Evolutionary conservation across 345 rosid species (phyloP), one percentile per base, ranked within the genome.

Genomic region (Syzygium aqueum): DNA sequence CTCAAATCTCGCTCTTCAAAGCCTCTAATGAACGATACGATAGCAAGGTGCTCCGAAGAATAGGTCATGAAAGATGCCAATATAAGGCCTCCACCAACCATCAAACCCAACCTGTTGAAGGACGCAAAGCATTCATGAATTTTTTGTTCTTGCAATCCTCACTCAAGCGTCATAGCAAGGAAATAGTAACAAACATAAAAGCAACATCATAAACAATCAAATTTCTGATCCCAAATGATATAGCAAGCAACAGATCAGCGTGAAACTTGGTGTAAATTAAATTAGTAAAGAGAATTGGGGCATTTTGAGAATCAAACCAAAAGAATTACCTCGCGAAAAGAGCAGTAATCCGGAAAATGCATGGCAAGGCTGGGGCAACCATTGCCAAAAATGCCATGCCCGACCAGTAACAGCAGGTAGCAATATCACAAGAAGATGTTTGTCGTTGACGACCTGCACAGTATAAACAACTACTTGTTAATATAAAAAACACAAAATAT

Each of bases 31-130:
- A 93, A 97, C 49, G 96, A 94, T 86, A 92, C 90, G 54, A 93
- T 87, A 8, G 96, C 95, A 8, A 97, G 98, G 88, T 94, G 95
- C 94, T 95, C 98, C 5, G 99, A 88, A 30, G 96, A 96, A 86
- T 97, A 94, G 77, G 98, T 94, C 98, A 97, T 97, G 94, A 93
- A 95, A 80, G 99, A 95, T 63, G 95, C 97, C 88, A 97, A 88
- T 88, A 95, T 89, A 33, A 96, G 87, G 86, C 96, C 98, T 89
- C 97, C 98, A 0, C 86, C 96, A 85, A 93, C 95, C 97, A 97
- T 96, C 93, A 95, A 88, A 50, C 98, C 99, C 84, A 97, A 89
- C 94, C 99, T 97, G 97, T 84, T 84, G 88, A 63, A 83, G 49
- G 46, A 73, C 8, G 0, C 80, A 73, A 73, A 73, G 14, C 49